These are phyloP conservation scores for Prunus fruticosa DNA, from an alignment of 306 rosid species.

Conservation along the genomic window DNA sequence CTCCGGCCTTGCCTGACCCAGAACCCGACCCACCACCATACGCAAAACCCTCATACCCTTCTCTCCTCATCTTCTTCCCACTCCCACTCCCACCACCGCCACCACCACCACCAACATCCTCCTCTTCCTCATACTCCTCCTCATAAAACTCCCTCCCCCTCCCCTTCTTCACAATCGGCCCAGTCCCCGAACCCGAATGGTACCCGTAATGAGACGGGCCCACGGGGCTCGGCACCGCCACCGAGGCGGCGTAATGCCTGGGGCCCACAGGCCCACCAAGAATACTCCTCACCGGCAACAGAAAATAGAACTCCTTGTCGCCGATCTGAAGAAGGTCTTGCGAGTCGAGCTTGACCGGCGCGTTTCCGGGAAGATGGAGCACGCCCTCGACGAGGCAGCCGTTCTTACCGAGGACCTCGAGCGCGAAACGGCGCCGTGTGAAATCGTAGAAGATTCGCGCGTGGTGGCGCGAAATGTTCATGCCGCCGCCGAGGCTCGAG, in stretches of 20 bases:
- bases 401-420: slow-evolving; percentile 90
- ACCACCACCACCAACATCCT: slow-evolving; percentile 38
- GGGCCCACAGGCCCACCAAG: slow-evolving; percentile 53
- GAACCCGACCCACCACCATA: slow-evolving; percentile 43
- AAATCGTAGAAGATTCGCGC: slow-evolving; percentile 97
- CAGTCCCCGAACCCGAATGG: slow-evolving; percentile 39
- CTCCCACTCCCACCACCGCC: slow-evolving; percentile 40
- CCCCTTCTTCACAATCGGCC: slow-evolving; percentile 58
- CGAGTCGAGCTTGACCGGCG: slow-evolving; percentile 92
- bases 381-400: slow-evolving; percentile 98
- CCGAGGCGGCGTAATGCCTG: slow-evolving; percentile 40
- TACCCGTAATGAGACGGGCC: slow-evolving; percentile 49
- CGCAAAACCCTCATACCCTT: slow-evolving; percentile 61
- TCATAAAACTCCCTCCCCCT: slow-evolving; percentile 68
- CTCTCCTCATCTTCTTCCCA: slow-evolving; percentile 78
- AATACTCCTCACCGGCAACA: slow-evolving; percentile 77
- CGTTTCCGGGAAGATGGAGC: slow-evolving; percentile 88
- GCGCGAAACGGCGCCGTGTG: slow-evolving; percentile 93
- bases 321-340: slow-evolving; percentile 98
- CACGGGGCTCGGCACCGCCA: slow-evolving; percentile 14
- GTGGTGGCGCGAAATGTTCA: slow-evolving; percentile 99
- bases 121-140: slow-evolving; percentile 79
- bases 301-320: slow-evolving; percentile 89
- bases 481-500: slow-evolving; percentile 97
- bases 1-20: slow-evolving; percentile 55